Conservation (phyloP, 192 early-diverging fungal genomes). For the Chytriomyces sp. region DNA sequence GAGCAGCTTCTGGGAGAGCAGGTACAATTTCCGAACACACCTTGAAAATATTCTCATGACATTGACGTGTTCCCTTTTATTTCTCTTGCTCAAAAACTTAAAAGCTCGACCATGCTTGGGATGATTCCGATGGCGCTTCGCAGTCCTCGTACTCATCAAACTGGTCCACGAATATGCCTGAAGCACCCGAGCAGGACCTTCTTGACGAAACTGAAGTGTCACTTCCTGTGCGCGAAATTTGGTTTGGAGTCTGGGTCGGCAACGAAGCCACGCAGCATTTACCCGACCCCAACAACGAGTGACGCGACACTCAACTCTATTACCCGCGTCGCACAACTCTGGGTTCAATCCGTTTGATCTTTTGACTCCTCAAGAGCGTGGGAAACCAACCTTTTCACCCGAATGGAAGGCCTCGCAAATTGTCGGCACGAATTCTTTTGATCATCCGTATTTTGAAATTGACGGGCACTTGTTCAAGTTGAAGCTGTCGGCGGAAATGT, state of each 20-base stretch:
- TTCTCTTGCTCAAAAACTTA: too few species aligned
- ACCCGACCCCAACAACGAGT: neutral
- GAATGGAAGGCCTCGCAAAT: constrained; percentile 34
- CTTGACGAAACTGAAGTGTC: constrained; percentile 3
- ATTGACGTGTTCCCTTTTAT: neutral
- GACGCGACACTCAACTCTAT: neutral
- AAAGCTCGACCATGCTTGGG: neutral
- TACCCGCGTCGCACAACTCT: constrained; percentile 2
- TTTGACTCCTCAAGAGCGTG: constrained; percentile 12
- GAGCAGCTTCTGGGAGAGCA: neutral
- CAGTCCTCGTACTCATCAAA: neutral
- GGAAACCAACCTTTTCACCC: constrained; percentile 27
- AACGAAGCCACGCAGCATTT: constrained; percentile 8
- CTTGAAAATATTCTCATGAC: neutral
- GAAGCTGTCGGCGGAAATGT: constrained; percentile 25
- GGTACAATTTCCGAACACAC: neutral
- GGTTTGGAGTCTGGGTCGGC: constrained; percentile 26
- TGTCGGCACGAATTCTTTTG: constrained; percentile 20
- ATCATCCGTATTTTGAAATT: constrained; percentile 28
- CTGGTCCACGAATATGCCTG: constrained; percentile 31
- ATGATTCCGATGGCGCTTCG: neutral
- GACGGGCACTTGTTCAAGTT: constrained; percentile 14
- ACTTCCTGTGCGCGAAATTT: constrained; percentile 18
- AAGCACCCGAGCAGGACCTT: neutral
- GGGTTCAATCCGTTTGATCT: constrained; percentile 13